These are phyloP conservation scores for Phytophthora cactorum DNA, from an alignment of 352 stramenopile species.

Conservation along the genomic window DNA sequence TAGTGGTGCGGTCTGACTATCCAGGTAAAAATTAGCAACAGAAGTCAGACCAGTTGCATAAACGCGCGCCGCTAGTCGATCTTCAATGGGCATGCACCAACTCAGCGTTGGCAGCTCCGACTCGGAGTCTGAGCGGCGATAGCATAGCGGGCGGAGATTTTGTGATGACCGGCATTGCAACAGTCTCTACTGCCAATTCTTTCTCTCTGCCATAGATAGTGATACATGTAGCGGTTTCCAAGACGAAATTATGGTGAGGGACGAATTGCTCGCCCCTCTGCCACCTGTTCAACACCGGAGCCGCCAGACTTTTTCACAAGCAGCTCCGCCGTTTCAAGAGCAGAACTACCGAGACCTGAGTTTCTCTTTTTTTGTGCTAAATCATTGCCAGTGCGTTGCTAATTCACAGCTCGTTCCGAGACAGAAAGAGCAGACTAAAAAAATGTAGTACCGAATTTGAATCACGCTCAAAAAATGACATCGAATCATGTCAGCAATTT, in stretches of 20 bases:
- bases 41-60: constrained; percentile 37
- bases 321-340: constrained; percentile 11
- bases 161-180: neutral
- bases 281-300: constrained; percentile 3
- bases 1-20: constrained; percentile 27
- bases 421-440: constrained; percentile 25
- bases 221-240: neutral
- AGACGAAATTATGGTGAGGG: neutral
- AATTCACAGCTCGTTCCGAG: constrained; percentile 28
- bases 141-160: neutral
- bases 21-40: constrained; percentile 28
- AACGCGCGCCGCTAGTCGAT: constrained; percentile 20
- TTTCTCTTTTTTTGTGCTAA: neutral
- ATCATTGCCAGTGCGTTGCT: constrained; percentile 21
- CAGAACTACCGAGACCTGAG: constrained; percentile 10
- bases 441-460: neutral
- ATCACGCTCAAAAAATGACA: neutral
- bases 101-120: constrained; percentile 4
- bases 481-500: too few species aligned
- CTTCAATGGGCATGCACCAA: constrained; percentile 27
- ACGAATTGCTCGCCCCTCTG: constrained; percentile 10
- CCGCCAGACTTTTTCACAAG: neutral
- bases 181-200: neutral
- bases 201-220: neutral
- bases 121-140: constrained; percentile 1